phyloP scores from a whole-genome alignment of 2,329 filamentous ascomycete species.

The Pezicula neosporulosa region DNA sequence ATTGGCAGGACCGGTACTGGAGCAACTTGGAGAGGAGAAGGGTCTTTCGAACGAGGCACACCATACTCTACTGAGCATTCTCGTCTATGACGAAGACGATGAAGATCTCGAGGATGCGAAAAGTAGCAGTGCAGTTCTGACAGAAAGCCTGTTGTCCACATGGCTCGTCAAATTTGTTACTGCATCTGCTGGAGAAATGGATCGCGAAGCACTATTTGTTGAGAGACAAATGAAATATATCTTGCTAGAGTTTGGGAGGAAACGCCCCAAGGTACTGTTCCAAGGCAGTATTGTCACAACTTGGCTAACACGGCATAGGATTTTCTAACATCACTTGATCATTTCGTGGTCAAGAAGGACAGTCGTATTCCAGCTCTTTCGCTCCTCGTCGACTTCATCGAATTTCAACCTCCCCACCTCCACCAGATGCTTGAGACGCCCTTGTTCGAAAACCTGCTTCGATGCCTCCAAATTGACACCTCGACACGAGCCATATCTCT shows the following conservation, averaged over 20 bases:
- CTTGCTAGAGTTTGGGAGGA: slow-evolving; percentile 50
- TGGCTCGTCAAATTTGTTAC: slow-evolving; percentile 49
- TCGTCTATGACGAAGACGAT: slow-evolving; percentile 59
- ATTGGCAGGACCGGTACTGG: slow-evolving; percentile 52
- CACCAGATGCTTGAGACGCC: slow-evolving; percentile 68
- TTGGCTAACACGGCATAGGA: slow-evolving; percentile 41
- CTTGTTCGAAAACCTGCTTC: slow-evolving; percentile 67
- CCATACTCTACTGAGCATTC: slow-evolving; percentile 59
- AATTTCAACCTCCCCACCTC: slow-evolving; percentile 74
- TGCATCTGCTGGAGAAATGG: slow-evolving; percentile 34
- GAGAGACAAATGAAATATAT: slow-evolving; percentile 41
- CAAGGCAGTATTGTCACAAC: slow-evolving; percentile 1
- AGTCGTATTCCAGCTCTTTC: slow-evolving; percentile 62
- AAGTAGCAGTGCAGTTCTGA: slow-evolving; percentile 44
- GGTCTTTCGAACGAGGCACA: slow-evolving; percentile 61
- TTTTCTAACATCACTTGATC: slow-evolving; percentile 63
- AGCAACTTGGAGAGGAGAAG: slow-evolving; percentile 58
- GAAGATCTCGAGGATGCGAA: slow-evolving; percentile 44
- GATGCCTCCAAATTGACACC: slow-evolving; percentile 73
- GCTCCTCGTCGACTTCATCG: slow-evolving; percentile 70
- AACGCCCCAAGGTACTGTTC: slow-evolving; percentile 54
- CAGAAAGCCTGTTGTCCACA: slow-evolving; percentile 50
- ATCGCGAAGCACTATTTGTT: slow-evolving; percentile 42
- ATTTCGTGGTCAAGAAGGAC: slow-evolving; percentile 60
- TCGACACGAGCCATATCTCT: slow-evolving; percentile 75